These are phyloP conservation scores for Escallonia herrerae DNA, from an alignment of 129 eudicot genomes.

Conservation along the genomic window DNA sequence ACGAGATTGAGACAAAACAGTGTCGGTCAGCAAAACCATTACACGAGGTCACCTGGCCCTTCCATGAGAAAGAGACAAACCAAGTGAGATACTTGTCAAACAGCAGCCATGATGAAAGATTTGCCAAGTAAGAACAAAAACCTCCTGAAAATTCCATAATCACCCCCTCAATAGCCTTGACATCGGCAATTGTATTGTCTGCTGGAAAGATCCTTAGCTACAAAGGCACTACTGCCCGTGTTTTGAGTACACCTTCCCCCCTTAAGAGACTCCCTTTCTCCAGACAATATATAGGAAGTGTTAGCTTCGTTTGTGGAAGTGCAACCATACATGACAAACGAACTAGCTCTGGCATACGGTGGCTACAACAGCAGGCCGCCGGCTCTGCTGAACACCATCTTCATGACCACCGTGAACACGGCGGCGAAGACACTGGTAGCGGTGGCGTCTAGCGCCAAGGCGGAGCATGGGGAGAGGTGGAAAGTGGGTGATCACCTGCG, in stretches of 20 bases:
- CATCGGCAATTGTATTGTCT: too few relatives aligned
- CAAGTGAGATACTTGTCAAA: not conserved
- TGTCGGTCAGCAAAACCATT: not conserved
- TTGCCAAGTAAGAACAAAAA: not conserved
- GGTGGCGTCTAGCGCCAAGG: not conserved
- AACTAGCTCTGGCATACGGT: constrained; percentile 5
- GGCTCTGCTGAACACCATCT: constrained; percentile 17
- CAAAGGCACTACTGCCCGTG: not conserved
- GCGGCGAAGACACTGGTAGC: constrained; percentile 19
- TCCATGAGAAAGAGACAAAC: not conserved
- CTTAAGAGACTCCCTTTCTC: not conserved
- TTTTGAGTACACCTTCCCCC: not conserved
- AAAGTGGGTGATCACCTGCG: constrained; percentile 14
- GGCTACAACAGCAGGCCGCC: constrained; percentile 12
- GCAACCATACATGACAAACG: constrained; percentile 1
- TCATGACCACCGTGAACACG: constrained; percentile 23
- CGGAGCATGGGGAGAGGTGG: constrained; percentile 16
- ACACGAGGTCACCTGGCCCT: not conserved
- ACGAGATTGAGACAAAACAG: too few relatives aligned
- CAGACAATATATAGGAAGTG: not conserved
- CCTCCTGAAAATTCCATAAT: not conserved
- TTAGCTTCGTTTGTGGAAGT: not conserved
- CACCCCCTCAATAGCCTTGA: too few relatives aligned
- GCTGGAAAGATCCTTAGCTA: not conserved
- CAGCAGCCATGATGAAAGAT: not conserved